Evolutionary conservation across 1,284 basidiomycete species (phyloP).

Genomic region (Ceraceosorus guamensis): DNA sequence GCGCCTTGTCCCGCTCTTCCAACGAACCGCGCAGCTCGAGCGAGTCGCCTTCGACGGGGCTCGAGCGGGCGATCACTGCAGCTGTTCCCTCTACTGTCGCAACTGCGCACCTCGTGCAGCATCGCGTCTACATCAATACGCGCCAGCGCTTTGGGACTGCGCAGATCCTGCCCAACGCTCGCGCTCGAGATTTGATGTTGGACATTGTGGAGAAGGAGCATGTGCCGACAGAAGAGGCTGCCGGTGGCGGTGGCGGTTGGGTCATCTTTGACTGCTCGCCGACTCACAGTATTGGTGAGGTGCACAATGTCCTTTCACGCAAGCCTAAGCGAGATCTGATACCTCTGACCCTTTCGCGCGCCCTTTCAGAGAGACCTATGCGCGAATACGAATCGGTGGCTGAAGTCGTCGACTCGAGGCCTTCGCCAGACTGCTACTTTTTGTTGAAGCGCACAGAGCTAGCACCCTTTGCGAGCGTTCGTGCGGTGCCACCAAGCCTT

Average conservation of each 20-base stretch:
- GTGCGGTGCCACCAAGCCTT: constrained; percentile 28
- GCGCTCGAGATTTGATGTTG: constrained; percentile 30
- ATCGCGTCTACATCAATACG: constrained; percentile 32
- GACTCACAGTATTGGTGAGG: constrained; percentile 25
- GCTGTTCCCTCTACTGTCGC: too few relatives aligned
- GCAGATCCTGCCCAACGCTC: constrained; percentile 25
- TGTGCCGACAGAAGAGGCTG: constrained; percentile 22
- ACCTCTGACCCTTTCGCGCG: too few relatives aligned
- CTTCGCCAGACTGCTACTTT: constrained; percentile 29
- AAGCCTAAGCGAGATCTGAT: background rate
- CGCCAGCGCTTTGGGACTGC: constrained; percentile 26
- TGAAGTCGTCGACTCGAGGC: constrained; percentile 28
- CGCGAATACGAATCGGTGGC: constrained; percentile 45
- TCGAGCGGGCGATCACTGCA: too few relatives aligned
- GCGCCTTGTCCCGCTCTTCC: too few relatives aligned
- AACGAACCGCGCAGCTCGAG: too few relatives aligned
- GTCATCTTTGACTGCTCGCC: constrained; percentile 39
- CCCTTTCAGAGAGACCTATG: constrained; percentile 32
- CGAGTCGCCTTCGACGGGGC: too few relatives aligned
- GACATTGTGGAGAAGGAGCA: constrained; percentile 26
- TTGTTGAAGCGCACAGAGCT: constrained; percentile 40
- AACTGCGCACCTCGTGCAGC: constrained; percentile 19
- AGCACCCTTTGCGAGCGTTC: constrained; percentile 29
- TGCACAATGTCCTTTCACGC: too few relatives aligned
- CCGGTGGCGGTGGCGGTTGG: constrained; percentile 30